Conservation (phyloP, 208 protist genomes). For the Tritrichomonas musculus region DNA sequence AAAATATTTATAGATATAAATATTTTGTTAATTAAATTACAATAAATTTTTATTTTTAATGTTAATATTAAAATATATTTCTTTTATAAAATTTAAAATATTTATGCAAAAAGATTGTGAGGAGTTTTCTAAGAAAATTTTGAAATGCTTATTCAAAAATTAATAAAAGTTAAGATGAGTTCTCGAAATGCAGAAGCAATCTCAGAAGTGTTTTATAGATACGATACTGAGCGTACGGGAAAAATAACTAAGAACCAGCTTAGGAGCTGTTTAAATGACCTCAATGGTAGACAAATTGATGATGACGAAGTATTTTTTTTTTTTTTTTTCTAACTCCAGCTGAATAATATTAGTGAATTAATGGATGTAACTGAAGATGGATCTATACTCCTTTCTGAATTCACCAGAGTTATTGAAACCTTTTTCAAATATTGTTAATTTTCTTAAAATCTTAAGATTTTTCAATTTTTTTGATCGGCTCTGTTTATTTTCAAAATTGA, state of each 20-base stretch:
- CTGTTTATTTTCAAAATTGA: too few relatives aligned
- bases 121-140: too few relatives aligned
- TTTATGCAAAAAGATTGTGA: too few relatives aligned
- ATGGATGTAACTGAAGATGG: neutral
- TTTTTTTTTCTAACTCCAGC: neutral
- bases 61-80: too few relatives aligned
- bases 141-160: too few relatives aligned
- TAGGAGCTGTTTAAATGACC: neutral
- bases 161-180: too few relatives aligned
- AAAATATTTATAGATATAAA: too few relatives aligned
- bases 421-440: slow-evolving; percentile 34
- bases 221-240: neutral
- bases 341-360: neutral
- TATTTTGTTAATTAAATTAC: too few relatives aligned
- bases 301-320: slow-evolving; percentile 19
- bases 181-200: slow-evolving; percentile 5
- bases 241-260: neutral
- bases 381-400: neutral
- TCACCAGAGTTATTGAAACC: neutral
- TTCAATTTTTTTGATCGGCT: too few relatives aligned
- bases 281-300: slow-evolving; percentile 26
- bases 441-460: too few relatives aligned
- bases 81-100: too few relatives aligned
- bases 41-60: too few relatives aligned
- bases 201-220: neutral